A percentile compares a stretch with the other conserved stretches of the same genome.
Evolutionary conservation across 805 yeast species (phyloP).

Genomic region (Yarrowia sp.): DNA sequence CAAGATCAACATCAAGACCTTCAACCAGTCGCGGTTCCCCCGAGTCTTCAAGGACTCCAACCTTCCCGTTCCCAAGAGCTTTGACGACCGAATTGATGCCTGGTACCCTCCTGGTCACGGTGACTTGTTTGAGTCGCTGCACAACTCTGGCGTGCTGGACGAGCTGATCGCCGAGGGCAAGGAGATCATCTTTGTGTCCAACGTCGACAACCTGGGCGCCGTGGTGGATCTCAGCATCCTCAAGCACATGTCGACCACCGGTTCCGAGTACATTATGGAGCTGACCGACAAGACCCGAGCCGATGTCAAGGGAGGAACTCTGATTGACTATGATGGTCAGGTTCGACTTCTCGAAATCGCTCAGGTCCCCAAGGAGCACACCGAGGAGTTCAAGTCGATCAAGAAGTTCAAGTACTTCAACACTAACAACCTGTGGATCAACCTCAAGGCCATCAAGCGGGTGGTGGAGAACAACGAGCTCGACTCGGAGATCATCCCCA

Average conservation of each 20-base stretch:
- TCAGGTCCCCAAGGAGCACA: conserved; percentile 97
- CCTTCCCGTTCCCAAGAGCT: conserved; percentile 84
- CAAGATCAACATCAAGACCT: conserved; percentile 89
- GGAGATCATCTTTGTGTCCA: conserved; percentile 91
- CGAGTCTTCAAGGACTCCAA: conserved; percentile 93
- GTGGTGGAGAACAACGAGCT: conserved; percentile 80
- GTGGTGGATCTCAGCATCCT: conserved; percentile 90
- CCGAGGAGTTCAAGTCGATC: conserved; percentile 95
- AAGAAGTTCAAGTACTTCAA: conserved; percentile 97
- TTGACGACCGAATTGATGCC: conserved; percentile 69
- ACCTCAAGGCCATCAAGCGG: conserved; percentile 89
- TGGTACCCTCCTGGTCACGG: conserved; percentile 99
- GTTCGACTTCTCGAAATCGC: conserved; percentile 95
- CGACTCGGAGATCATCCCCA: conserved; percentile 93
- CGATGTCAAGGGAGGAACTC: conserved; percentile 98
- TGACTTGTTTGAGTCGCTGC: conserved; percentile 88
- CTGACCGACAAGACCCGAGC: conserved; percentile 98
- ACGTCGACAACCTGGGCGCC: conserved; percentile 98
- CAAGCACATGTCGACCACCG: conserved; percentile 87
- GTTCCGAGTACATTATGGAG: conserved; percentile 96
- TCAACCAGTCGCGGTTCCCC: conserved; percentile 97
- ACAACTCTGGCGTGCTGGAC: conserved; percentile 88
- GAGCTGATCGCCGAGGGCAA: conserved; percentile 87
- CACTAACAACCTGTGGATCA: conserved; percentile 97
- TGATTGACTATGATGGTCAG: conserved; percentile 91